Conservation (phyloP, 1,139 yeast genomes). For the Meyerozyma elateridarum region DNA sequence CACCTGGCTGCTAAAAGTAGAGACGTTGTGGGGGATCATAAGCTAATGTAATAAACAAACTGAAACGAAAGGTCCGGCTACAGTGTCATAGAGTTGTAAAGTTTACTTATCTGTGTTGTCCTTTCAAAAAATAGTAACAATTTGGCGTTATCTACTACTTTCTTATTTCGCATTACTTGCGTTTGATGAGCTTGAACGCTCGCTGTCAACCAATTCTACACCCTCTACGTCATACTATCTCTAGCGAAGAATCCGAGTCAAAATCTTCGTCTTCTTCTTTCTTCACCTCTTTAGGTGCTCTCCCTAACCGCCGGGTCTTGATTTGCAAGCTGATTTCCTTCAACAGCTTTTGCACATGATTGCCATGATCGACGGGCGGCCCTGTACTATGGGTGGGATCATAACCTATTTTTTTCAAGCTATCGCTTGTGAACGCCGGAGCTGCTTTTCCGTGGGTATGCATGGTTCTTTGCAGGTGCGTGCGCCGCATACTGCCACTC, state of each 20-base stretch:
- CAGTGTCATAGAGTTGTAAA: too few species aligned
- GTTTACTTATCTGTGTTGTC: too few species aligned
- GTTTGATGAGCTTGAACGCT: too few species aligned
- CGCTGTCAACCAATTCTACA: too few species aligned
- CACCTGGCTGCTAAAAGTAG: too few species aligned
- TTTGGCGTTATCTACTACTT: too few species aligned
- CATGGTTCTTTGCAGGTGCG: neutral
- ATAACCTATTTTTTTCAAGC: conserved; percentile 1
- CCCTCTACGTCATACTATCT: neutral
- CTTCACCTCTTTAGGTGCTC: conserved; percentile 1
- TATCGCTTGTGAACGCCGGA: conserved; percentile 3
- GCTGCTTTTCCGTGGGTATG: conserved; percentile 4
- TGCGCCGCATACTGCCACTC: conserved; percentile 1
- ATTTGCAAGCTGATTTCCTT: neutral
- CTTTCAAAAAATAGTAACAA: too few species aligned
- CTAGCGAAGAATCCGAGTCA: conserved; percentile 1
- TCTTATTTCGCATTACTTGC: too few species aligned
- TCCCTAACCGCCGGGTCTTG: conserved; percentile 1
- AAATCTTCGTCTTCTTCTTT: neutral
- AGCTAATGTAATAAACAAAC: too few species aligned
- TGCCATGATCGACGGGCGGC: neutral
- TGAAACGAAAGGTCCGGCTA: too few species aligned
- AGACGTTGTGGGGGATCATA: too few species aligned
- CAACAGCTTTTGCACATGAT: neutral
- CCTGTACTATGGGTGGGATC: conserved; percentile 3